Base-by-base conservation (phyloP, 140 eudicot species). In the Erigeron philadelphicus region DNA sequence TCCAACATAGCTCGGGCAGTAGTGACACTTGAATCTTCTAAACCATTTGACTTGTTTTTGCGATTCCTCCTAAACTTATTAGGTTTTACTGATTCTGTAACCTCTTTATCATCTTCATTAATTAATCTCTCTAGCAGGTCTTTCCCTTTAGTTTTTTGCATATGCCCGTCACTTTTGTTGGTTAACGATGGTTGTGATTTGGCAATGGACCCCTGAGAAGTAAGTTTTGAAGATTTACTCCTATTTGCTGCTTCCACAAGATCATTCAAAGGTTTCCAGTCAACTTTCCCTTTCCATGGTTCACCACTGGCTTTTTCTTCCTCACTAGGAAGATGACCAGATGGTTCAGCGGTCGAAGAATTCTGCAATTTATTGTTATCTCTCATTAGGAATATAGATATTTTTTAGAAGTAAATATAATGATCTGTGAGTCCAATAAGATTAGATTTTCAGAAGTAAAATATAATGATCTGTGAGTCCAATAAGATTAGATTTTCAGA, bases 211-310 rank as follows among this genome's bases (percentile, higher is more conserved):
- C 86, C 95, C 56, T 78, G 86, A 60, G 77, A 48, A 54, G 68
- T 59, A 74, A 64, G 74, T 76, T 84, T 93, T n/a, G 84, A 84
- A 46, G 90, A 76, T 78, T 89, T 93, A 50, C 83, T 86, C 75
- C 88, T 80, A 44, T 86, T 93, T 83, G 96, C 96, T 8, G 81
- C 98, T 77, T 89, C 98, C 77, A 86, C 96, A 74, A 88, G 81
- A 76, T 81, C 88, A 65, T 87, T 81, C 64, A 86, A 82, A 15
- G 96, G 96, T 68, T 89, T 93, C 96, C 95, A 84, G 84, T 86
- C 98, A 44, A 73, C 85, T 57, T 86, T 83, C n/a, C 72, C 83
- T 50, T 86, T 85, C 95, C 81, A 74, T n/a, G 80, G 19, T 48
- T 81, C 84, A 10, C 71, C 82, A 45, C 76, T 78, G 52, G 84